A percentile compares a stretch with the other conserved stretches of the same genome.
Conservation (phyloP, 139 green algal genomes). For the Ettlia oleoabundans region DNA sequence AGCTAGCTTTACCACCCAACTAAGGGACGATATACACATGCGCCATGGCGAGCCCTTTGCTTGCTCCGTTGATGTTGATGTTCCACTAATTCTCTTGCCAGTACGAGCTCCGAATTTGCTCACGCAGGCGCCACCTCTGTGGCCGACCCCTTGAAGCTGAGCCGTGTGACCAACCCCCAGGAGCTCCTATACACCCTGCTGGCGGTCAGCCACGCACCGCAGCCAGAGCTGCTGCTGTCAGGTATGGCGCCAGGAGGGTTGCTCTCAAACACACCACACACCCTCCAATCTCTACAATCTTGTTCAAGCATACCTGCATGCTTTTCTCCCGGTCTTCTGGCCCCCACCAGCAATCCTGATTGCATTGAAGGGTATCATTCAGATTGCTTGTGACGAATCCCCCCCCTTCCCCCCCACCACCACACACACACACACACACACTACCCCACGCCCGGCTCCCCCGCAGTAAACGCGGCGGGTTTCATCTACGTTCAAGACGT, state of each 20-base stretch:
- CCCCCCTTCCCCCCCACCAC: not conserved
- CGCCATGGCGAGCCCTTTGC: too few species aligned
- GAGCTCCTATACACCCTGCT: slow-evolving; percentile 85
- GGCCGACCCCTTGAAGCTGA: slow-evolving; percentile 50
- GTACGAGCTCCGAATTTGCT: too few species aligned
- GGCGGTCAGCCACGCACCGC: slow-evolving; percentile 83
- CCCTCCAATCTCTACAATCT: too few species aligned
- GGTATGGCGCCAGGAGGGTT: not conserved
- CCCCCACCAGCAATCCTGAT: too few species aligned
- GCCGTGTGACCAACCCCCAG: slow-evolving; percentile 25
- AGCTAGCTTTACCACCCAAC: too few species aligned
- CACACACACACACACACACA: not conserved
- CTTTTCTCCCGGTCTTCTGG: too few species aligned
- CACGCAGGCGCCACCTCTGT: slow-evolving; percentile 55
- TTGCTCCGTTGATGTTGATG: too few species aligned
- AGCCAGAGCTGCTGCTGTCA: slow-evolving; percentile 56
- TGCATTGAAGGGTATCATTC: too few species aligned
- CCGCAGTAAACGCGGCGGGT: slow-evolving; percentile 83
- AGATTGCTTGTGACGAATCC: not conserved
- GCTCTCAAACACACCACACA: not conserved
- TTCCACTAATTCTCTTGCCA: not conserved
- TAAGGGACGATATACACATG: too few species aligned
- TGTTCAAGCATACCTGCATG: too few species aligned
- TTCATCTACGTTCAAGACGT: slow-evolving; percentile 88
- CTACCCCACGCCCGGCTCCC: not conserved